A percentile compares a stretch with the other conserved stretches of the same genome.
phyloP scores from a whole-genome alignment of 2,329 filamentous ascomycete species.

The Trichoderma brevicompactum region DNA sequence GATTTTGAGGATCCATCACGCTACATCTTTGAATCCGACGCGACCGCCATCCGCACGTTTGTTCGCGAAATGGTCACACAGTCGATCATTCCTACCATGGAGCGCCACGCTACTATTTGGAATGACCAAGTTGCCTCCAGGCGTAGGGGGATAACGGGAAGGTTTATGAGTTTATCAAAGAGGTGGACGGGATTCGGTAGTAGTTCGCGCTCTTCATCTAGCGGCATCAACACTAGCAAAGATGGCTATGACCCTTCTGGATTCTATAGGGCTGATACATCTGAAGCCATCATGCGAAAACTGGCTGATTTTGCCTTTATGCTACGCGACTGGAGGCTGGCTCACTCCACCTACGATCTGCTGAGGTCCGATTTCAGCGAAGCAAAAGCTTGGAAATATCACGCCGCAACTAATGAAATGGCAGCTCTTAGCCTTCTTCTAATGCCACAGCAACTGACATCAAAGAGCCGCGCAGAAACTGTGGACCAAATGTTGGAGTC shows the following conservation, averaged over 20 bases:
- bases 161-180: slow-evolving; percentile 93
- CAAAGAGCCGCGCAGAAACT: slow-evolving; percentile 78
- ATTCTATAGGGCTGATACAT: slow-evolving; percentile 80
- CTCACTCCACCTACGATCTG: slow-evolving; percentile 89
- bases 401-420: slow-evolving; percentile 96
- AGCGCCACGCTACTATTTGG: slow-evolving; percentile 87
- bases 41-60: slow-evolving; percentile 83
- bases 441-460: slow-evolving; percentile 70
- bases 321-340: slow-evolving; percentile 93
- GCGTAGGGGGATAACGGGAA: slow-evolving; percentile 82
- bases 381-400: slow-evolving; percentile 96
- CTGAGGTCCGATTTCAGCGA: slow-evolving; percentile 86
- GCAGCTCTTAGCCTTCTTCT: slow-evolving; percentile 82
- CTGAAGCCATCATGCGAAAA: slow-evolving; percentile 91
- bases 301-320: slow-evolving; percentile 96
- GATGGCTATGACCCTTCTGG: slow-evolving; percentile 81
- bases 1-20: slow-evolving; percentile 71
- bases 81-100: slow-evolving; percentile 95
- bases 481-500: slow-evolving; percentile 88
- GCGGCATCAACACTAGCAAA: slow-evolving; percentile 53
- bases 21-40: slow-evolving; percentile 91
- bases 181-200: slow-evolving; percentile 84
- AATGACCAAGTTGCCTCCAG: slow-evolving; percentile 96
- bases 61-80: slow-evolving; percentile 94
- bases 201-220: slow-evolving; percentile 63